Percentiles rank a stretch among this genome's conserved stretches.
phyloP scores from a whole-genome alignment of 345 rosid genomes.

The Balakata baccata region DNA sequence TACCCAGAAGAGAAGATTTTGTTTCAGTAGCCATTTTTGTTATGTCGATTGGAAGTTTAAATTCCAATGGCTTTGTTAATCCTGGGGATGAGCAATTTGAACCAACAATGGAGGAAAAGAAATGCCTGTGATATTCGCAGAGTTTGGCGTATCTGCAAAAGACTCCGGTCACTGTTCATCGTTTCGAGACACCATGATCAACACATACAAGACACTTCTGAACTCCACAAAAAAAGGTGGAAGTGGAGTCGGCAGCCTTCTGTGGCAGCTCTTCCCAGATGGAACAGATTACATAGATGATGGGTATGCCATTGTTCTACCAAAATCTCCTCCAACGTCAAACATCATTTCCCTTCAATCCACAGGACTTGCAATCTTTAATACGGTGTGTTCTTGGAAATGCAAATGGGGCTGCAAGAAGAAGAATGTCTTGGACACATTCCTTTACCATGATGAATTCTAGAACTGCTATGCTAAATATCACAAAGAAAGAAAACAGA shows the following conservation, averaged over 20 bases:
- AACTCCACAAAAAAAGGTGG: slow-evolving; percentile 89
- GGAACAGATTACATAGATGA: slow-evolving; percentile 94
- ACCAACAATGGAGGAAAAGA: slow-evolving; percentile 26
- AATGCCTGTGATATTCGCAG: slow-evolving; percentile 85
- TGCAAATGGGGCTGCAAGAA: slow-evolving; percentile 93
- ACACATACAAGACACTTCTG: slow-evolving; percentile 61
- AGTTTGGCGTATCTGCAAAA: slow-evolving; percentile 78
- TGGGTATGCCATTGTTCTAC: slow-evolving; percentile 78
- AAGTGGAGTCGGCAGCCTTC: slow-evolving; percentile 81
- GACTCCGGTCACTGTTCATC: slow-evolving; percentile 81
- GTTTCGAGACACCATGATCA: slow-evolving; percentile 57
- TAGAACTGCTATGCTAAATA: slow-evolving; percentile 14
- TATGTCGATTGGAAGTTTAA: slow-evolving; percentile 8
- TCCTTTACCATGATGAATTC: slow-evolving; percentile 50
- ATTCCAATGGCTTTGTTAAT: slow-evolving; percentile 18
- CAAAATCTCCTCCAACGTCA: slow-evolving; percentile 70
- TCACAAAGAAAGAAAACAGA: background rate
- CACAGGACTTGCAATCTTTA: slow-evolving; percentile 64
- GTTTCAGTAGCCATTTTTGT: slow-evolving; percentile 20
- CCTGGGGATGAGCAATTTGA: slow-evolving; percentile 14
- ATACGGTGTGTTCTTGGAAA: slow-evolving; percentile 62
- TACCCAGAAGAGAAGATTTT: slow-evolving; percentile 13
- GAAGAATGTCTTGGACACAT: slow-evolving; percentile 46
- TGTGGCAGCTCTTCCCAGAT: slow-evolving; percentile 90
- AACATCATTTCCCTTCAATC: slow-evolving; percentile 82